These are phyloP conservation scores for Irpex rosettiformis DNA, from an alignment of 1,284 basidiomycete species.

Conservation along the genomic window DNA sequence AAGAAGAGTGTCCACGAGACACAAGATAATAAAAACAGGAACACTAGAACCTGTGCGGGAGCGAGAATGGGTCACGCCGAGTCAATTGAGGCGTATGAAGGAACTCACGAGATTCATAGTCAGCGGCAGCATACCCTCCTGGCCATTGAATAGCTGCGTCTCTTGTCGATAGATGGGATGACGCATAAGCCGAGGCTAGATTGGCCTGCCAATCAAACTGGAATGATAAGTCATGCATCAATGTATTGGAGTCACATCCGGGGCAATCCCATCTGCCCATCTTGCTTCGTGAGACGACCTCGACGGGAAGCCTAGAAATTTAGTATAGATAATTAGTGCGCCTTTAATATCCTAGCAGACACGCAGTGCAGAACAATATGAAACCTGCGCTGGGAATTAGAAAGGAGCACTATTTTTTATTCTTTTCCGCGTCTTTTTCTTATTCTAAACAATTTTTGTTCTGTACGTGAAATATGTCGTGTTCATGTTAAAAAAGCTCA, in stretches of 20 bases:
- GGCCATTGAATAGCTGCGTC: not conserved
- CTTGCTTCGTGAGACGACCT: not conserved
- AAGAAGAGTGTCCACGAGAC: not conserved
- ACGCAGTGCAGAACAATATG: too few relatives aligned
- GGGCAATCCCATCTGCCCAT: not conserved
- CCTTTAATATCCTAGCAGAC: too few relatives aligned
- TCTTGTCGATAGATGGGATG: not conserved
- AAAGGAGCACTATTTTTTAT: constrained; percentile 31
- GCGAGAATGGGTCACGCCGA: not conserved
- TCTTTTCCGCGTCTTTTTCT: constrained; percentile 60
- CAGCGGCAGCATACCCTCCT: not conserved
- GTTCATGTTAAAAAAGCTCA: not conserved
- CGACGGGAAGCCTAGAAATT: not conserved
- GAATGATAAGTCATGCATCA: not conserved
- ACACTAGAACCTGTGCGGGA: not conserved
- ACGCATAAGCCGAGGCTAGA: not conserved
- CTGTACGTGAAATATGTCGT: not conserved
- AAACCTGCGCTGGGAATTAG: constrained; percentile 1
- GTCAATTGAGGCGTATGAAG: not conserved
- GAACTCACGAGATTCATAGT: not conserved
- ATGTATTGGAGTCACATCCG: not conserved
- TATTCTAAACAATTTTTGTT: constrained; percentile 50
- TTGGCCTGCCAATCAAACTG: not conserved
- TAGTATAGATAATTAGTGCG: too few relatives aligned
- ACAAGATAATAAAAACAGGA: not conserved